These are phyloP conservation scores for Alectoria sarmentosa DNA, from an alignment of 495 filamentous ascomycete genomes.

Conservation along the genomic window DNA sequence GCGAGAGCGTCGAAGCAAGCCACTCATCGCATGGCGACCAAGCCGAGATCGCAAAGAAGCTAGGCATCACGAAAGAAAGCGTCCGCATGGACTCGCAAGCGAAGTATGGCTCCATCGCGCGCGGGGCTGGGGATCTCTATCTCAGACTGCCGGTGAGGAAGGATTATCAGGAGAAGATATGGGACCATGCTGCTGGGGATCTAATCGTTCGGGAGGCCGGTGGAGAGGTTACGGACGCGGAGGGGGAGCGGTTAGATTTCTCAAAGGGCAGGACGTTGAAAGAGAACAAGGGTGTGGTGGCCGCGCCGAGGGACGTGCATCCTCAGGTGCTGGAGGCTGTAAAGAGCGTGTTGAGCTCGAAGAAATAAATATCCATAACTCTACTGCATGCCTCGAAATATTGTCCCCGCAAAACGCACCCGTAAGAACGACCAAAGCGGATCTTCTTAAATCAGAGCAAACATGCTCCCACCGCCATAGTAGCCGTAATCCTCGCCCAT, in stretches of 20 bases:
- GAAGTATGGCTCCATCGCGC: conserved; percentile 94
- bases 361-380: too few relatives aligned
- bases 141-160: conserved; percentile 75
- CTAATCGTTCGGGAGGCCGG: conserved; percentile 92
- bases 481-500: too few relatives aligned
- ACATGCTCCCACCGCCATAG: too few relatives aligned
- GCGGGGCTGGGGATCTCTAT: conserved; percentile 92
- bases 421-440: too few relatives aligned
- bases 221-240: conserved; percentile 80
- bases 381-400: too few relatives aligned
- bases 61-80: conserved; percentile 78
- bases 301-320: conserved; percentile 70
- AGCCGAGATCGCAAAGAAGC: conserved; percentile 68
- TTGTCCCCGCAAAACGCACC: too few relatives aligned
- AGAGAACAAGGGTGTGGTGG: conserved; percentile 88
- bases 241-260: conserved; percentile 77
- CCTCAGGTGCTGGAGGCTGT: conserved; percentile 72
- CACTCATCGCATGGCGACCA: conserved; percentile 87
- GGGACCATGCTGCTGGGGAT: conserved; percentile 98
- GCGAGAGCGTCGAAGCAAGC: conserved; percentile 86
- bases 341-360: conserved; percentile 62
- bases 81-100: conserved; percentile 96
- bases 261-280: conserved; percentile 76
- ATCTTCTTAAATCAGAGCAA: too few relatives aligned
- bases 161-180: conserved; percentile 97